phyloP scores from a whole-genome alignment of 345 rosid genomes.

The Populus simonii region DNA sequence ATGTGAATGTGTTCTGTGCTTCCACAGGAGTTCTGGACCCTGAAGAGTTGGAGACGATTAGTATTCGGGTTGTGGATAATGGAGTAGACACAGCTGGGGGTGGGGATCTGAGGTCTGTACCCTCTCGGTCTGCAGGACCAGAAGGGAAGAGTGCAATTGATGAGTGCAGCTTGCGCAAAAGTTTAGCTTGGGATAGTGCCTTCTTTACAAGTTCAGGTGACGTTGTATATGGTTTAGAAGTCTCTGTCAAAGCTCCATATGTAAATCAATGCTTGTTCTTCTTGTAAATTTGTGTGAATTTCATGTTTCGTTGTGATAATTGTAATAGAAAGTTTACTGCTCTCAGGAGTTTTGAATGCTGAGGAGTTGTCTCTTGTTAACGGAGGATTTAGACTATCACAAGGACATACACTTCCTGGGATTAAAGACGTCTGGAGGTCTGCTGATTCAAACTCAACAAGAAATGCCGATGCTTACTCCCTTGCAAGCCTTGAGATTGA shows the following conservation, averaged over 20 bases:
- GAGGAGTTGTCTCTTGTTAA: constrained; percentile 47
- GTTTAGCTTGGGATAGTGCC: constrained; percentile 56
- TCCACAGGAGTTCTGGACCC: constrained; percentile 54
- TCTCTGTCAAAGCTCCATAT: neutral
- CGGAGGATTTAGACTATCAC: constrained; percentile 36
- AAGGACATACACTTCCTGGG: constrained; percentile 16
- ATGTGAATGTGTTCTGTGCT: neutral
- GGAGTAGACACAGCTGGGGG: constrained; percentile 2
- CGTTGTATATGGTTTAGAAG: neutral
- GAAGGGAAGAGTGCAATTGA: constrained; percentile 17
- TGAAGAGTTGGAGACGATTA: constrained; percentile 52
- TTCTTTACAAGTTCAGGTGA: constrained; percentile 46
- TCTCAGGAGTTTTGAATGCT: constrained; percentile 45
- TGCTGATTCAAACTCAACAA: constrained; percentile 22
- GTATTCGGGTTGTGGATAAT: constrained; percentile 23
- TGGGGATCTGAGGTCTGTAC: constrained; percentile 1
- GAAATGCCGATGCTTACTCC: constrained; percentile 21
- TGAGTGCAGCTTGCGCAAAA: constrained; percentile 29
- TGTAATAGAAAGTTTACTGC: neutral
- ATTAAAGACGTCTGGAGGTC: constrained; percentile 25
- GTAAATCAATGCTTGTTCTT: neutral
- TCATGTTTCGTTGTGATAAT: neutral
- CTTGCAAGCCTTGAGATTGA: constrained; percentile 45
- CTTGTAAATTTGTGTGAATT: neutral
- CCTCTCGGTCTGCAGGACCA: constrained; percentile 16